Base-by-base conservation (phyloP, 306 rosid species). In the Medicago truncatula region DNA sequence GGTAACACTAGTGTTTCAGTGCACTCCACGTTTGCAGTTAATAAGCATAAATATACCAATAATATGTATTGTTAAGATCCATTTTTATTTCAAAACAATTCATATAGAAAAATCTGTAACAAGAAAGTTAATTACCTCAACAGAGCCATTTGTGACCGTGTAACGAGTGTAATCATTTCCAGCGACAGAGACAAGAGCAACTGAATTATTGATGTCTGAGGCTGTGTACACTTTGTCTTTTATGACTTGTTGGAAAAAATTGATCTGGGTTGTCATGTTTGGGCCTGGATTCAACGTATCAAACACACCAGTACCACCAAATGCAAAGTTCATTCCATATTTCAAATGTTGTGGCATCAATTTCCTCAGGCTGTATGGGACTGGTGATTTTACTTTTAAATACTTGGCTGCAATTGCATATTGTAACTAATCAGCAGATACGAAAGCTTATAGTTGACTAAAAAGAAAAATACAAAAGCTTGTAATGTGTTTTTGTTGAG, bases 271-370 rank as follows among this genome's bases (percentile, higher is more conserved):
- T 14, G 93, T 89, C 99, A 95, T 90, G 87, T 95, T 95, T 12
- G 99, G 97, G 16, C 72, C 83, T 50, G 25, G 10, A 60, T 57
- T 53, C 31, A 62, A 78, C 2, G 99, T 95, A 7, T 90, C 12
- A 75, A 95, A 95, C 1, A 90, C 93, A 15, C 99, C 99, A 0
- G 90, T 90, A 4, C 99, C 97, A 31, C 99, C 99, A 54, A 85
- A 75, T 0, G 99, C 99, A 65, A 90, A 92, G 82, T 92, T 95
- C 89, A 95, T 86, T 12, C 99, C 99, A 54, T 89, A 39, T 74
- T 86, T 90, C 77, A 87, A 25, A 36, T 85, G 86, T 36, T 78
- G 6, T 0, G 58, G 73, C 78, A 80, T 65, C 58, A 66, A 0
- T 68, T 81, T 86, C 69, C 93, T 79, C 81, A 87, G 65, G 70